These are phyloP conservation scores for Myxozyma lipomycoides DNA, from an alignment of 805 yeast genomes.

Conservation along the genomic window DNA sequence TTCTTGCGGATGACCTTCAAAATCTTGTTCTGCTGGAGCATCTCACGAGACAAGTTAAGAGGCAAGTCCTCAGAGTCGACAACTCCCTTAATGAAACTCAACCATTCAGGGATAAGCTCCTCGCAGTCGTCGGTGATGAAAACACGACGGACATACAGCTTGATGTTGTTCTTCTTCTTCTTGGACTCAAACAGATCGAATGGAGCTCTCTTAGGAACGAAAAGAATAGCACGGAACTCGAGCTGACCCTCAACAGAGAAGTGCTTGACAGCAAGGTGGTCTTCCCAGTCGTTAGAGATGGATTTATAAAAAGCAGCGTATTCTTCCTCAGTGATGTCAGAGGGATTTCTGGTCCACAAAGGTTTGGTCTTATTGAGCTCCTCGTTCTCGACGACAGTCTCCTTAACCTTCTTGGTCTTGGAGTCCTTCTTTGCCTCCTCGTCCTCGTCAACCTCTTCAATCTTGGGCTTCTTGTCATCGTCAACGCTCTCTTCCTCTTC, in stretches of 20 bases:
- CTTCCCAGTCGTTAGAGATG: slow-evolving; percentile 99
- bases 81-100: slow-evolving; percentile 95
- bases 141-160: slow-evolving; percentile 98
- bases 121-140: slow-evolving; percentile 99
- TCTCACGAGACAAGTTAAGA: slow-evolving; percentile 98
- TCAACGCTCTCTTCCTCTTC: slow-evolving; percentile 55
- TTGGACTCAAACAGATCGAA: slow-evolving; percentile 95
- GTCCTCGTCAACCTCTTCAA: slow-evolving; percentile 67
- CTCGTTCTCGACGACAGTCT: slow-evolving; percentile 90
- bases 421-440: slow-evolving; percentile 66
- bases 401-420: slow-evolving; percentile 87
- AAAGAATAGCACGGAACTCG: slow-evolving; percentile 96
- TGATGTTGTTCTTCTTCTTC: slow-evolving; percentile 99
- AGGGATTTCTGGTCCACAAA: slow-evolving; percentile 98
- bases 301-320: slow-evolving; percentile 99
- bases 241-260: slow-evolving; percentile 99
- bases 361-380: slow-evolving; percentile 99
- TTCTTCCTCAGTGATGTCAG: slow-evolving; percentile 96
- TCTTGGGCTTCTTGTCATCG: slow-evolving; percentile 71
- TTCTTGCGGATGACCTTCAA: slow-evolving; percentile 99
- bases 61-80: slow-evolving; percentile 99
- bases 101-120: slow-evolving; percentile 99
- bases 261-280: slow-evolving; percentile 98
- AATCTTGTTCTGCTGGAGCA: slow-evolving; percentile 99
- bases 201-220: slow-evolving; percentile 99